Base-by-base conservation (phyloP, 768 basidiomycete genomes). In the Hygrocybe punicea region DNA sequence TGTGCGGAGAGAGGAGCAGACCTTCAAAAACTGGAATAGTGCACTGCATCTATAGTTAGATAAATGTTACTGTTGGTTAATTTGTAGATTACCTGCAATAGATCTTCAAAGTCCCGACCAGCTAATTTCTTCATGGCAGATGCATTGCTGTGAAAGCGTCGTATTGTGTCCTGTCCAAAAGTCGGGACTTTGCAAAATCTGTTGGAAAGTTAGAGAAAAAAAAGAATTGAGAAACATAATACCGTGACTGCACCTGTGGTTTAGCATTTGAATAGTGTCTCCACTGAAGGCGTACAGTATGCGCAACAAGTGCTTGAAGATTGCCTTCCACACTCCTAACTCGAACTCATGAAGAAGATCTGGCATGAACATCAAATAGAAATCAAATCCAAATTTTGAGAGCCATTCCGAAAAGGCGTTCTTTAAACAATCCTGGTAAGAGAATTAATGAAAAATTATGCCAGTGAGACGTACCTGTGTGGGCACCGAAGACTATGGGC, bases 21-120 rank as follows among this genome's bases (percentile, higher is more conserved):
- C 70, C 73, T 7, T 78, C 71, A 29, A 78, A 67, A 0, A 62
- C 72, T 6, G 74, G 70, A 7, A 72, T 64, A 1, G 60, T 40
- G 48, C 72, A 75, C 72, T 73, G 40, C 21, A 34, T 42, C 21
- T 16, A 45, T 37, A 51, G 10, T n/a, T 24, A 33, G 19, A 53
- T 6, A 13, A 5, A 46, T 63, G 5, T 50, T 73, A 78, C 68
- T 78, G 76, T 0, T 79, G 60, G 1, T 77, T 57, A 42, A 80
- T 76, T 49, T 78, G 73, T 45, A 71, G 79, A 16, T 16, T 42
- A 33, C 46, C 29, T 47, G 45, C 79, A 73, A 57, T 2, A 71
- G 53, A 13, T 74, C 68, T 46, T 73, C 66, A 23, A 67, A 74
- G 48, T 74, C 71, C 0, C 70, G 59, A 1, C 68, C 78, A 4